phyloP scores from a whole-genome alignment of 2,329 filamentous ascomycete genomes.

The Dryadomyces quercivorus region DNA sequence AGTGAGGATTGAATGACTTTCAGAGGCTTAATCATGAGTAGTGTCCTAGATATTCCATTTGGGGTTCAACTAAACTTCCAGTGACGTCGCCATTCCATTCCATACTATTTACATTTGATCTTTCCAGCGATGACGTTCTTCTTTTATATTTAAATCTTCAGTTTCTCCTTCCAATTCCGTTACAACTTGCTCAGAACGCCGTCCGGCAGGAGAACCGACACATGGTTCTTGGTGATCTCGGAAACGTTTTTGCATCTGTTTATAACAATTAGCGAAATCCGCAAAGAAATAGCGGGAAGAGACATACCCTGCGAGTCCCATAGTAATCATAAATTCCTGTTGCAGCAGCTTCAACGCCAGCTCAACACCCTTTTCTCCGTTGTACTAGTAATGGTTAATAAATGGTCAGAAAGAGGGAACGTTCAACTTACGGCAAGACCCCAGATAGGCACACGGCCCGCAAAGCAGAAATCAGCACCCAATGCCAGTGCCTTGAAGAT shows the following conservation, averaged over 20 bases:
- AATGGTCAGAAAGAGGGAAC: background rate
- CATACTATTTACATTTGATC: too few species aligned
- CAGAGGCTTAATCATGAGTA: too few species aligned
- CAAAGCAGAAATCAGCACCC: background rate
- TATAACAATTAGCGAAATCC: background rate
- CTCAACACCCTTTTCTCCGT: background rate
- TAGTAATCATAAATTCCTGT: background rate
- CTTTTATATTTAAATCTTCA: too few species aligned
- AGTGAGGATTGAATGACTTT: too few species aligned
- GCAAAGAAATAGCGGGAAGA: background rate
- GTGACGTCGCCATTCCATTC: too few species aligned
- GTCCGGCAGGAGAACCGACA: slow-evolving; percentile 7
- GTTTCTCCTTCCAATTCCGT: too few species aligned
- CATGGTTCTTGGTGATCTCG: background rate
- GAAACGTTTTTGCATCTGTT: background rate
- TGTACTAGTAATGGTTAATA: background rate
- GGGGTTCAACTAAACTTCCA: too few species aligned
- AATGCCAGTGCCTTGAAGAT: background rate
- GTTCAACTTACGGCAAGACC: background rate
- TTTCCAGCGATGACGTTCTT: too few species aligned
- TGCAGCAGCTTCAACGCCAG: background rate
- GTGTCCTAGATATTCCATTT: too few species aligned
- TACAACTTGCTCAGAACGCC: slow-evolving; percentile 17
- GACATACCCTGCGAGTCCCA: background rate
- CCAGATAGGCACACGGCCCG: background rate